These are phyloP conservation scores for Aciculosporium take DNA, from an alignment of 2,329 filamentous ascomycete genomes.

Conservation along the genomic window DNA sequence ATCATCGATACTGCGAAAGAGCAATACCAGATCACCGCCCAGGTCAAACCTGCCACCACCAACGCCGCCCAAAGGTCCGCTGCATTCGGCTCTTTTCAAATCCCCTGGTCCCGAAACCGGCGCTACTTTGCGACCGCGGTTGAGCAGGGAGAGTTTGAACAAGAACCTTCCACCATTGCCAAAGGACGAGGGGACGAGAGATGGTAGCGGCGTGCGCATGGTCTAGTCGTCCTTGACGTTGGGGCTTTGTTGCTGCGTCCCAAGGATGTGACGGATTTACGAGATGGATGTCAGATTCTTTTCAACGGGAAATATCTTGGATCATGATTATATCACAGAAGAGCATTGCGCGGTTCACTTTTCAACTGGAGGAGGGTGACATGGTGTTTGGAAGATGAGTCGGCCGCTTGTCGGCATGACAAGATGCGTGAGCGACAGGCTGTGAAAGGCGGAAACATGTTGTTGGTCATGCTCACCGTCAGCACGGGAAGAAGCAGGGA, in stretches of 20 bases:
- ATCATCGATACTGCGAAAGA: conserved; percentile 21
- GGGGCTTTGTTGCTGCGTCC: conserved; percentile 10
- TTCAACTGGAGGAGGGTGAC: conserved; percentile 2
- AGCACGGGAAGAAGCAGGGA: background rate
- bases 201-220: conserved; percentile 17
- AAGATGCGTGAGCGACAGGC: background rate
- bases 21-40: conserved; percentile 19
- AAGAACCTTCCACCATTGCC: conserved; percentile 47
- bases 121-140: conserved; percentile 25
- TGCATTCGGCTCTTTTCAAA: conserved; percentile 1
- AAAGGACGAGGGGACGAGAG: conserved; percentile 14
- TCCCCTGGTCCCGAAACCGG: conserved; percentile 33
- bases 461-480: background rate
- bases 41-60: conserved; percentile 31
- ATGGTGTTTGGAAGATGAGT: conserved; percentile 5
- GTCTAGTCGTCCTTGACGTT: conserved; percentile 16
- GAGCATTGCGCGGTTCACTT: conserved; percentile 1
- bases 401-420: background rate
- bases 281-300: background rate
- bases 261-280: background rate
- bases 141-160: conserved; percentile 44
- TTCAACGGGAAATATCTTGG: background rate
- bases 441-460: background rate
- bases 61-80: conserved; percentile 18
- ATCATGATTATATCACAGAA: conserved; percentile 3